Conservation (phyloP, 106 monocot species). For the Allium cepa region DNA sequence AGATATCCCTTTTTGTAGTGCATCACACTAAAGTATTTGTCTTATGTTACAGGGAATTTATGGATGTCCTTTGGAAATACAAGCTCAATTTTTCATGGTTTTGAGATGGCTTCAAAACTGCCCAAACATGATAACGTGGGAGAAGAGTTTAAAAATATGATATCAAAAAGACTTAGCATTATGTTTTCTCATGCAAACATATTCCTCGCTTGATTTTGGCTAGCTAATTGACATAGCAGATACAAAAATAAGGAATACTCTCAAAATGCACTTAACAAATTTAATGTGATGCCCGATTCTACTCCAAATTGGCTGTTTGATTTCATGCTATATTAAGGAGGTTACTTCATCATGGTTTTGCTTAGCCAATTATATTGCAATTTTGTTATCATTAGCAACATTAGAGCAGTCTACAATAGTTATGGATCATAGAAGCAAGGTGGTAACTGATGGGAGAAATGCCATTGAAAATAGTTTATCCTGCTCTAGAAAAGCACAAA, state of each 20-base stretch:
- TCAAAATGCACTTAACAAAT: conserved; percentile 35
- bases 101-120: conserved; percentile 20
- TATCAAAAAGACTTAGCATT: conserved; percentile 19
- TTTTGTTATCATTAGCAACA: conserved; percentile 28
- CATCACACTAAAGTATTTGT: background rate
- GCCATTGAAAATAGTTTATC: conserved; percentile 28
- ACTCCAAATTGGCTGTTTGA: conserved; percentile 30
- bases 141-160: conserved; percentile 25
- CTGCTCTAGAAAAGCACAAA: conserved; percentile 26
- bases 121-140: conserved; percentile 24
- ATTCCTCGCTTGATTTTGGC: conserved; percentile 29
- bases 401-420: conserved; percentile 25
- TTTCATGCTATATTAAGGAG: conserved; percentile 28
- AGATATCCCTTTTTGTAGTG: background rate
- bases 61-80: conserved; percentile 37
- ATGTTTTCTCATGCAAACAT: conserved; percentile 24
- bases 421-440: conserved; percentile 32
- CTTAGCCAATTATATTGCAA: conserved; percentile 31
- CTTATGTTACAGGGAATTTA: conserved; percentile 17
- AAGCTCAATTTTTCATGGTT: conserved; percentile 35
- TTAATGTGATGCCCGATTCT: conserved; percentile 37
- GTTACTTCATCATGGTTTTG: conserved; percentile 33
- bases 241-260: conserved; percentile 38
- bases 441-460: conserved; percentile 35
- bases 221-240: conserved; percentile 26